phyloP scores from a whole-genome alignment of 2,329 filamentous ascomycete species.

The Metarhizium sp. region DNA sequence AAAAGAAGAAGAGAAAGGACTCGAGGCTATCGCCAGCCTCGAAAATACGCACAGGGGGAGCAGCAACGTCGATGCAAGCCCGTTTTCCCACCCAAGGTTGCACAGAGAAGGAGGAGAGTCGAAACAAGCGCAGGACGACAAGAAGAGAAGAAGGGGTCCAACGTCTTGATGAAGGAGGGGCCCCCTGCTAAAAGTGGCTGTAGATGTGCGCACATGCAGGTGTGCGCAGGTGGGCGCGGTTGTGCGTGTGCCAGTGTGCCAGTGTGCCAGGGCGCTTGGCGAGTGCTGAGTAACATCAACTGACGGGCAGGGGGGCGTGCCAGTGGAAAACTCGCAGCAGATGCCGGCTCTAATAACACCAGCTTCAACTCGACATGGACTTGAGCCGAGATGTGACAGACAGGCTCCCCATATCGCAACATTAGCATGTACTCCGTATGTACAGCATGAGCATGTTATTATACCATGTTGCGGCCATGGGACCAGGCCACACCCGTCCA shows the following conservation, averaged over 20 bases:
- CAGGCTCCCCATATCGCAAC: background rate
- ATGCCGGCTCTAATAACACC: background rate
- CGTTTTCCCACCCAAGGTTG: conserved; percentile 3
- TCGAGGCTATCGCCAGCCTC: conserved; percentile 5
- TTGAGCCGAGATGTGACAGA: background rate
- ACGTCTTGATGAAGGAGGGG: background rate
- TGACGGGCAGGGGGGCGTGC: no score
- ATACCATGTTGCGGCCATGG: no score
- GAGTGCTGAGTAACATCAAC: no score
- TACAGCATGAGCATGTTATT: background rate
- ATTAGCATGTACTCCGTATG: background rate
- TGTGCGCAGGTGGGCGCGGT: background rate
- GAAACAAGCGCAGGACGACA: background rate
- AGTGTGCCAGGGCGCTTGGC: background rate
- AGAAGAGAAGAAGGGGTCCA: conserved; percentile 2
- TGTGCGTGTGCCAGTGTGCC: background rate
- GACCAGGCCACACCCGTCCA: no score
- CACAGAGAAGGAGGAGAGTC: conserved; percentile 3
- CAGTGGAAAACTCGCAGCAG: background rate
- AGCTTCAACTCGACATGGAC: background rate
- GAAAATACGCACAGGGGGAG: background rate
- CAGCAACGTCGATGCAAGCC: background rate
- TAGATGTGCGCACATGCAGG: background rate
- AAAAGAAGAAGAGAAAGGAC: background rate
- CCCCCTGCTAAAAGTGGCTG: background rate